These are phyloP conservation scores for Raphanus raphanistrum DNA, from an alignment of 345 rosid genomes.

Conservation along the genomic window DNA sequence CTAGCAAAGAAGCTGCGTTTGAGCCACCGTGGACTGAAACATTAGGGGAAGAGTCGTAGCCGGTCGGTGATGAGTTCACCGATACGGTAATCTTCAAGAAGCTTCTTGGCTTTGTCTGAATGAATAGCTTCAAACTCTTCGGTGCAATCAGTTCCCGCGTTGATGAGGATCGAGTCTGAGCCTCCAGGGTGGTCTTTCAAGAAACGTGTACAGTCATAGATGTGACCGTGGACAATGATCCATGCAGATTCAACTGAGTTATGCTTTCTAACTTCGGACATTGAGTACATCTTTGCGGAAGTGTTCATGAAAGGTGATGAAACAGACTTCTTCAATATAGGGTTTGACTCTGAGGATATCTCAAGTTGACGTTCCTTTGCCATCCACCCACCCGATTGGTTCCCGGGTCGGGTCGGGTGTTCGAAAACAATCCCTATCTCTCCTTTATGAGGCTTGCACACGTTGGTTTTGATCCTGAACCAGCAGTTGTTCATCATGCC, in stretches of 20 bases:
- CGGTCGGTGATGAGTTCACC: conserved; percentile 66
- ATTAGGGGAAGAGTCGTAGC: conserved; percentile 69
- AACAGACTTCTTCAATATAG: conserved; percentile 65
- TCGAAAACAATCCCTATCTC: conserved; percentile 89
- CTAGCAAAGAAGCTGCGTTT: conserved; percentile 34
- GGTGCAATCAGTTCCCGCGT: conserved; percentile 86
- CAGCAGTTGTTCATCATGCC: conserved; percentile 99
- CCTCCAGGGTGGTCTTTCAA: conserved; percentile 93
- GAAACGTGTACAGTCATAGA: conserved; percentile 84
- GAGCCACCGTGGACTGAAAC: conserved; percentile 64
- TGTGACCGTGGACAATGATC: conserved; percentile 89
- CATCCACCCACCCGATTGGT: conserved; percentile 98
- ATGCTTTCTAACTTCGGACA: conserved; percentile 71
- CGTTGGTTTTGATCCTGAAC: conserved; percentile 75
- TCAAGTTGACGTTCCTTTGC: conserved; percentile 76
- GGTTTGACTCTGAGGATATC: conserved; percentile 45
- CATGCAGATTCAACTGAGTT: conserved; percentile 73
- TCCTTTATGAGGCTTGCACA: conserved; percentile 77
- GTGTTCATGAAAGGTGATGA: conserved; percentile 90
- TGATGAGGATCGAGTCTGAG: conserved; percentile 76
- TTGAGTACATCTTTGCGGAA: conserved; percentile 54
- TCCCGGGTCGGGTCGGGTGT: conserved; percentile 86
- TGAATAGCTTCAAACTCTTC: conserved; percentile 96
- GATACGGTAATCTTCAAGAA: conserved; percentile 72
- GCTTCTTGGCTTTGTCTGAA: conserved; percentile 81